Percentiles rank a stretch among this genome's conserved stretches.
These are phyloP conservation scores for Xylariaceae sp. DNA, from an alignment of 2,329 filamentous ascomycete species.

Conservation along the genomic window DNA sequence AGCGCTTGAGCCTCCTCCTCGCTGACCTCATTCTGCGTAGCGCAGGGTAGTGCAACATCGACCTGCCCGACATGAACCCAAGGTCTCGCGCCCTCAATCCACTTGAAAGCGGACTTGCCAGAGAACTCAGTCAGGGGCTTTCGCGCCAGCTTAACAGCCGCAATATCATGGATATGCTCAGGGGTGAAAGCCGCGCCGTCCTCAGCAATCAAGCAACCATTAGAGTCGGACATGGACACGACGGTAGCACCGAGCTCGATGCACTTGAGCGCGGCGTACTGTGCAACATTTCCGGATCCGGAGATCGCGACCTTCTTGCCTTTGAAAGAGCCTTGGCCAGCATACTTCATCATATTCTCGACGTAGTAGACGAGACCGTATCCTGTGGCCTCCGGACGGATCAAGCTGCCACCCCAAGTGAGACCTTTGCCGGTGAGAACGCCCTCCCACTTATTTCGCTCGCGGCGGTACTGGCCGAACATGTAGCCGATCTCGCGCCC, in stretches of 20 bases:
- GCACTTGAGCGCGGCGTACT: constrained; percentile 93
- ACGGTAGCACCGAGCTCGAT: constrained; percentile 94
- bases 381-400: constrained; percentile 91
- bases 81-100: constrained; percentile 80
- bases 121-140: constrained; percentile 74
- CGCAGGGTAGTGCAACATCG: constrained; percentile 86
- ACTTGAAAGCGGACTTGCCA: constrained; percentile 64
- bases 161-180: constrained; percentile 75
- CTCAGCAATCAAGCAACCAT: constrained; percentile 75
- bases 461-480: constrained; percentile 88
- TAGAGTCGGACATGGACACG: constrained; percentile 88
- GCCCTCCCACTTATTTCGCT: constrained; percentile 90
- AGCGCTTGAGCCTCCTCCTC: constrained; percentile 84
- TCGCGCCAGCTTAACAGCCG: constrained; percentile 80
- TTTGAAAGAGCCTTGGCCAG: constrained; percentile 77
- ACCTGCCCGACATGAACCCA: constrained; percentile 88
- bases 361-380: constrained; percentile 97
- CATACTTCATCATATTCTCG: constrained; percentile 90
- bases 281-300: constrained; percentile 94
- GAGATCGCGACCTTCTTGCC: constrained; percentile 96
- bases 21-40: constrained; percentile 96
- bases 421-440: constrained; percentile 94
- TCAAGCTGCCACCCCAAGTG: constrained; percentile 87
- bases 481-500: constrained; percentile 91
- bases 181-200: constrained; percentile 69